Evolutionary conservation across 83 land plant species (phyloP), one percentile per base, ranked within the genome.

Genomic region (Picea engelmannii): DNA sequence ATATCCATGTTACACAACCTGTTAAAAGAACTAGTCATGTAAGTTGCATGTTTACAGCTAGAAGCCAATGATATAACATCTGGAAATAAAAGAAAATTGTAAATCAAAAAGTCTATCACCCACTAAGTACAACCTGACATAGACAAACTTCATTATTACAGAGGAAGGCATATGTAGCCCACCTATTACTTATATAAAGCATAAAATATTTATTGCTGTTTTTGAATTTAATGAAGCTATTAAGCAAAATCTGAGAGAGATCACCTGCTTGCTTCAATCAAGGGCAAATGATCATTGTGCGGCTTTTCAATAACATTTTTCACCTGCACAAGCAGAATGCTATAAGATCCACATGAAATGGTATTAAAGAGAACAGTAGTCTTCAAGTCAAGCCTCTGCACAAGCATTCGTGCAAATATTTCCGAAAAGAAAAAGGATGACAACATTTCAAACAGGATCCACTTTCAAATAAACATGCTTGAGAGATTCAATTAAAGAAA

Each of bases 1-100:
- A 97, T 97, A 91, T 97, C 98, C 98, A 89, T 95, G 84, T 97
- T 97, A 84, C 99, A 97, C 17, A 95, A 70, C 91, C 99, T 97
- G 95, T 86, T 81, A 65, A 73, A 73, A 38, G 21, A 70, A 73
- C 59, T 47, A 21, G 59, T 47, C 55, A 73, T 73, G 59, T 21
- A 73, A 40, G 23, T 12, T 44, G 12, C 76, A 40, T 44, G 49
- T 21, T 55, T 73, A 21, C n/a, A 44, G 5, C 35, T 60, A 60
- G 40, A 65, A 60, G 21, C 21, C 35, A 17, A 44, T 8, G 35
- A 18, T 42, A 70, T 18, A 73, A 47, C 21, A 44, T 35, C 21
- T 42, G 12, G 13, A 73, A 47, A 7, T 10, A 73, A 47, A 10
- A 42, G 58, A 47, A 73, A 73, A 55, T 12, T 3, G 16, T 55